phyloP scores from a whole-genome alignment of 495 filamentous ascomycete species.

The Friedmanniomyces endolithicus region DNA sequence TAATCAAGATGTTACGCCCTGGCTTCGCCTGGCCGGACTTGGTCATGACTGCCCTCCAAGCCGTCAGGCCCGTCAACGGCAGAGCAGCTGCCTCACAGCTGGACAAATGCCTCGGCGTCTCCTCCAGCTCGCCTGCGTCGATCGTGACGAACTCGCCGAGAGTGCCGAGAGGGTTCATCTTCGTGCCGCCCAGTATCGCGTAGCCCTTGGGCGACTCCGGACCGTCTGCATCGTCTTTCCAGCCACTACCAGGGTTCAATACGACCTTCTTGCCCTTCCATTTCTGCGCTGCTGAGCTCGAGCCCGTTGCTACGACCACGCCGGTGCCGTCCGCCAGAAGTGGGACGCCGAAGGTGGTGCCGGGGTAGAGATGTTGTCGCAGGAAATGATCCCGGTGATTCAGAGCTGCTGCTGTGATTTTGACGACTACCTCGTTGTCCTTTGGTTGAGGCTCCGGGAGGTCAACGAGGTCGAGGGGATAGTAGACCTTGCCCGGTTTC shows the following conservation, averaged over 20 bases:
- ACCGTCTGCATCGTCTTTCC: constrained; percentile 54
- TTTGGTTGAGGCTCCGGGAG: constrained; percentile 40
- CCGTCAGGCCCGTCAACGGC: constrained; percentile 74
- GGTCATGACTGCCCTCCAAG: constrained; percentile 65
- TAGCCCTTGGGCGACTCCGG: constrained; percentile 55
- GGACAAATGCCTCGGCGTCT: constrained; percentile 56
- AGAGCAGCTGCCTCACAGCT: constrained; percentile 66
- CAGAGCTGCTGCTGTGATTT: constrained; percentile 60
- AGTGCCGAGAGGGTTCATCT: constrained; percentile 49
- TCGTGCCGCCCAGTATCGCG: constrained; percentile 61
- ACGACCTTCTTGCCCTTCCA: constrained; percentile 60
- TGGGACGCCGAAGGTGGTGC: constrained; percentile 59
- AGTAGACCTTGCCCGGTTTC: constrained; percentile 81
- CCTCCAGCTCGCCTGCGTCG: constrained; percentile 57
- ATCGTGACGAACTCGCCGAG: constrained; percentile 59
- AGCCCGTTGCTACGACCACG: constrained; percentile 50
- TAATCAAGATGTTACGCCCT: constrained; percentile 31
- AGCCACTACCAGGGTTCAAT: constrained; percentile 60
- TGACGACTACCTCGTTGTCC: constrained; percentile 53
- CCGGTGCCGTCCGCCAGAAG: constrained; percentile 72
- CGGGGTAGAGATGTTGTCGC: constrained; percentile 81
- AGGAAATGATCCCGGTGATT: constrained; percentile 92
- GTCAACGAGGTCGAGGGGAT: constrained; percentile 38
- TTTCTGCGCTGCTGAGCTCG: constrained; percentile 34
- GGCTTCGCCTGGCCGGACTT: constrained; percentile 35